Evolutionary conservation across 768 basidiomycete species (phyloP).

Genomic region (Multifurca ochricompacta): DNA sequence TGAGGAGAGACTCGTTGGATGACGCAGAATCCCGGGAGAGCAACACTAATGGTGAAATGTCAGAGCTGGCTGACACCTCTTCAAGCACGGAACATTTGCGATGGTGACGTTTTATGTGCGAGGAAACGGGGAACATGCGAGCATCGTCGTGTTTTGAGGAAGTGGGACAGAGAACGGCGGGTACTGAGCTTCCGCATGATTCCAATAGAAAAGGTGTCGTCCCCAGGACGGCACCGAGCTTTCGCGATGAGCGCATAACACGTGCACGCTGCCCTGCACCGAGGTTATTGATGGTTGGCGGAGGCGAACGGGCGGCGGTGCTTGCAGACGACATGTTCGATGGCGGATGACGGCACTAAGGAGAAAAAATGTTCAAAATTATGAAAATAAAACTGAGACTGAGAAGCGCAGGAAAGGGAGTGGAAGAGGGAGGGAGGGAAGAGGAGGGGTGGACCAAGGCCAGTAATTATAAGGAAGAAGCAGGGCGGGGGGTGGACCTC

Average conservation of each 20-base stretch:
- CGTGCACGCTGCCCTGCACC: conserved; percentile 17
- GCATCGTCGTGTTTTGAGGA: neutral
- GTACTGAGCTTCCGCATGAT: conserved; percentile 3
- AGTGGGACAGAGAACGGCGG: neutral
- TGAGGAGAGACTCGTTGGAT: conserved; percentile 22
- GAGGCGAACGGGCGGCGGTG: neutral
- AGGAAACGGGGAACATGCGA: neutral
- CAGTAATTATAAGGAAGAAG: neutral
- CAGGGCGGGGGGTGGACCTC: neutral
- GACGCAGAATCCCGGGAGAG: conserved; percentile 20
- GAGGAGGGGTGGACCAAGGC: neutral
- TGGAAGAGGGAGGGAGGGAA: neutral
- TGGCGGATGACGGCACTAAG: neutral
- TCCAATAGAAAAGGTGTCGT: conserved; percentile 19
- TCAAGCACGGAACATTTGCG: conserved; percentile 10
- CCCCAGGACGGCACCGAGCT: conserved; percentile 19
- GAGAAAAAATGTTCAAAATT: neutral
- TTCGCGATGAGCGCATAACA: conserved; percentile 19
- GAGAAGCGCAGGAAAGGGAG: neutral
- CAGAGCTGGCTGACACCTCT: neutral
- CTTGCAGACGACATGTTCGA: neutral
- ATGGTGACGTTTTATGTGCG: conserved; percentile 2
- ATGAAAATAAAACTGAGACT: neutral
- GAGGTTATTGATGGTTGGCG: conserved; percentile 16
- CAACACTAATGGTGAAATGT: neutral